Evolutionary conservation across 1,284 basidiomycete species (phyloP).

Genomic region (Trametes versicolor): DNA sequence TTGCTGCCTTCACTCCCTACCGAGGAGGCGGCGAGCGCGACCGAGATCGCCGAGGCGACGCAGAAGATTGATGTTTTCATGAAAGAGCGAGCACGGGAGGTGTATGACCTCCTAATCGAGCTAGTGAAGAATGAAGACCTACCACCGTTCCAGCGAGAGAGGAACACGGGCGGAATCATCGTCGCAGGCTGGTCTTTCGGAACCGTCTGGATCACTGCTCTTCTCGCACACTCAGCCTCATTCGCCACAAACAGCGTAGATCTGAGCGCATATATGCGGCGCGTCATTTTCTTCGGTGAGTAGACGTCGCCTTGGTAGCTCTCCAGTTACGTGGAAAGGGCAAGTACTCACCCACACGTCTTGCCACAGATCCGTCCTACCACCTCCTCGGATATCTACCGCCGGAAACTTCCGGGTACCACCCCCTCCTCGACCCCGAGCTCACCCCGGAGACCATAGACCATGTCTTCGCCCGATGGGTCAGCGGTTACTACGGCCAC

Average conservation of each 20-base stretch:
- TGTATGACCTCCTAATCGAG: slow-evolving; percentile 38
- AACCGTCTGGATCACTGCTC: slow-evolving; percentile 20
- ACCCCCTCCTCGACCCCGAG: slow-evolving; percentile 11
- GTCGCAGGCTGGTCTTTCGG: slow-evolving; percentile 23
- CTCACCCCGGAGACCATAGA: neutral
- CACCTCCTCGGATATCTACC: slow-evolving; percentile 4
- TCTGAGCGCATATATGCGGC: slow-evolving; percentile 12
- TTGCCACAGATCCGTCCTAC: slow-evolving; percentile 11
- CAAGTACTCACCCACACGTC: neutral
- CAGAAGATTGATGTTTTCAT: slow-evolving; percentile 18
- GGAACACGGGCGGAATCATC: slow-evolving; percentile 17
- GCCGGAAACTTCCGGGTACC: slow-evolving; percentile 3
- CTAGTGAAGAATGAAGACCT: slow-evolving; percentile 34
- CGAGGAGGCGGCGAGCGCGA: slow-evolving; percentile 21
- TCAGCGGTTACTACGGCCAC: slow-evolving; percentile 17
- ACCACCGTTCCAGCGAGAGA: slow-evolving; percentile 18
- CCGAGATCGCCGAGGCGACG: slow-evolving; percentile 16
- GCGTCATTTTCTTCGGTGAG: slow-evolving; percentile 16
- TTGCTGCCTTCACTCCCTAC: neutral
- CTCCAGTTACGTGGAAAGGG: neutral
- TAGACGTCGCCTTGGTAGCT: neutral
- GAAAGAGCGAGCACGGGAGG: slow-evolving; percentile 33
- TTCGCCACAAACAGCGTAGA: neutral
- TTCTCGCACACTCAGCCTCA: slow-evolving; percentile 7
- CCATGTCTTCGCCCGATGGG: neutral